phyloP scores from a whole-genome alignment of 371 early-diverging fungal genomes.

The Mortierella sp. region DNA sequence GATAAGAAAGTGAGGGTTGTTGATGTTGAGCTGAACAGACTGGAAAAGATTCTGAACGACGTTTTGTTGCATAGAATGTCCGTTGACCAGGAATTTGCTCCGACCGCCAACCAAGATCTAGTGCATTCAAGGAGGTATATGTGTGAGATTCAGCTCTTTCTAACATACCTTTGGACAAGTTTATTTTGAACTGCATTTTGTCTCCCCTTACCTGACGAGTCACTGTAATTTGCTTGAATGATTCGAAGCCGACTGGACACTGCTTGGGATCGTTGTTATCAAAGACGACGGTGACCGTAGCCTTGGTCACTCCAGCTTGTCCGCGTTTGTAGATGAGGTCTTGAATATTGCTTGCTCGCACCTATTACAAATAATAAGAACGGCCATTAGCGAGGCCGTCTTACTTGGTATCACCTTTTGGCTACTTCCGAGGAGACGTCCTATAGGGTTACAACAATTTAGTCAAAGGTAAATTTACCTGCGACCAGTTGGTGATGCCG shows the following conservation, averaged over 20 bases:
- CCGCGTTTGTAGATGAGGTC: constrained; percentile 99
- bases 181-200: neutral
- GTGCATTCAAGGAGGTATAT: neutral
- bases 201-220: constrained; percentile 88
- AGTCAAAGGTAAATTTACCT: constrained; percentile 62
- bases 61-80: constrained; percentile 92
- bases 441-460: neutral
- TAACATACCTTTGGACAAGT: too few species aligned
- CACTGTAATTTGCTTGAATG: constrained; percentile 90
- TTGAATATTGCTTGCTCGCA: constrained; percentile 94
- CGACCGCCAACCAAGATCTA: constrained; percentile 92
- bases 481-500: constrained; percentile 93
- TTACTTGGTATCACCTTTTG: too few species aligned
- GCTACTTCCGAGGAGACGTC: neutral
- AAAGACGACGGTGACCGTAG: constrained; percentile 97
- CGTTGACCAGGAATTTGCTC: constrained; percentile 98
- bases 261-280: constrained; percentile 90
- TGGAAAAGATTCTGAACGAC: constrained; percentile 94
- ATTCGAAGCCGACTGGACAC: constrained; percentile 95
- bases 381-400: neutral
- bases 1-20: constrained; percentile 98
- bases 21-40: constrained; percentile 97
- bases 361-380: constrained; percentile 63
- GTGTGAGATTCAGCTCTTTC: neutral
- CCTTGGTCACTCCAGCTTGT: constrained; percentile 97